phyloP scores from a whole-genome alignment of 1,139 yeast genomes.

The Hansenula anomala region DNA sequence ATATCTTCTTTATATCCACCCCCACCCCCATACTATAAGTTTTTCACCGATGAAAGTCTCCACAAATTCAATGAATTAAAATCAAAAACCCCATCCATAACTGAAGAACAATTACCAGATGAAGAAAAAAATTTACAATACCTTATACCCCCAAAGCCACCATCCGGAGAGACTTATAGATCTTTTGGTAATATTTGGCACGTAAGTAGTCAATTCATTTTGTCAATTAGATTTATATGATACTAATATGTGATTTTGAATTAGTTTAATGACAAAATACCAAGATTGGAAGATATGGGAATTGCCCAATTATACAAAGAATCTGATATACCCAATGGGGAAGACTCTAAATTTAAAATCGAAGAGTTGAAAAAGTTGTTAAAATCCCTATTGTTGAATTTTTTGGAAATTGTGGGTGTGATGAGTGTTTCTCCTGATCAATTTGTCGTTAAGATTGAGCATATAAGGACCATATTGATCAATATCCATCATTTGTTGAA shows the following conservation, averaged over 20 bases:
- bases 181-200: slow-evolving; percentile 86
- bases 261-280: slow-evolving; percentile 59
- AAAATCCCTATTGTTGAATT: slow-evolving; percentile 65
- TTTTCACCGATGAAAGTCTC: slow-evolving; percentile 60
- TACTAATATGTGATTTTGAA: no score
- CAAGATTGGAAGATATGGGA: slow-evolving; percentile 63
- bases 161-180: slow-evolving; percentile 56
- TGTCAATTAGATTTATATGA: no score
- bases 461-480: slow-evolving; percentile 67
- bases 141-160: slow-evolving; percentile 63
- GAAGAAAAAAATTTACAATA: slow-evolving; percentile 36
- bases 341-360: slow-evolving; percentile 46
- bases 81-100: no score
- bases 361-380: slow-evolving; percentile 64
- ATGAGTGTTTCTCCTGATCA: slow-evolving; percentile 64
- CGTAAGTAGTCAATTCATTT: slow-evolving; percentile 17
- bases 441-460: slow-evolving; percentile 63
- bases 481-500: slow-evolving; percentile 81
- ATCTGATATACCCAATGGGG: slow-evolving; percentile 8
- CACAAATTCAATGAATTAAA: slow-evolving; percentile 23
- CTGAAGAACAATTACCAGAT: slow-evolving; percentile 15
- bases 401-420: slow-evolving; percentile 70
- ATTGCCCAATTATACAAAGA: slow-evolving; percentile 58
- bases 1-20: slow-evolving; percentile 74
- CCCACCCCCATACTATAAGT: slow-evolving; percentile 73